Percentiles rank a stretch among this genome's conserved stretches.
Evolutionary conservation across 768 basidiomycete species (phyloP).

Genomic region (Lyophyllum semitale): DNA sequence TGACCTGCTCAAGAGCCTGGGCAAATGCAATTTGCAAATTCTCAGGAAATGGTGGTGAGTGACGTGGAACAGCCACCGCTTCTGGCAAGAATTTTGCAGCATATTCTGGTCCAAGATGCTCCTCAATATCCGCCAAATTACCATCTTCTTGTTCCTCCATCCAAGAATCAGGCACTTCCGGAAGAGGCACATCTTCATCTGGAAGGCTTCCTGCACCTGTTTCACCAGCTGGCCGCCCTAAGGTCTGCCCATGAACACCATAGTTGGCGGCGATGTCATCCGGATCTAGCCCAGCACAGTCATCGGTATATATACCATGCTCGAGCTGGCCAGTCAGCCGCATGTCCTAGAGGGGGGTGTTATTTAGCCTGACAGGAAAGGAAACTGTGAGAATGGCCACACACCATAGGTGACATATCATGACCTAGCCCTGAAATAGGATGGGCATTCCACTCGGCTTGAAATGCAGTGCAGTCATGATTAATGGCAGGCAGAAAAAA

Average conservation of each 20-base stretch:
- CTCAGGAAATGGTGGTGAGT: background rate
- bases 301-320: conserved; percentile 9
- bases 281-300: background rate
- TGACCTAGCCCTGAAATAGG: conserved; percentile 28
- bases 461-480: conserved; percentile 34
- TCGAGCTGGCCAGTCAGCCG: background rate
- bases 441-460: conserved; percentile 40
- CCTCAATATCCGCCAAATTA: too few relatives aligned
- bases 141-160: too few relatives aligned
- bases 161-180: too few relatives aligned
- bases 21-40: background rate
- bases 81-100: conserved; percentile 7
- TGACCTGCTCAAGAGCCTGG: conserved; percentile 1
- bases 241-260: too few relatives aligned
- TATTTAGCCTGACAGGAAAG: too few relatives aligned
- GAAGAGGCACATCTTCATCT: too few relatives aligned
- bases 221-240: too few relatives aligned
- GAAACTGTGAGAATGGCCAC: background rate
- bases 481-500: conserved; percentile 42
- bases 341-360: too few relatives aligned
- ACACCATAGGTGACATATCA: conserved; percentile 23
- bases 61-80: conserved; percentile 29
- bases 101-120: too few relatives aligned
- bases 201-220: too few relatives aligned
- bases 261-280: background rate